phyloP scores from a whole-genome alignment of 371 early-diverging fungal species.

The Mucor saturninus region DNA sequence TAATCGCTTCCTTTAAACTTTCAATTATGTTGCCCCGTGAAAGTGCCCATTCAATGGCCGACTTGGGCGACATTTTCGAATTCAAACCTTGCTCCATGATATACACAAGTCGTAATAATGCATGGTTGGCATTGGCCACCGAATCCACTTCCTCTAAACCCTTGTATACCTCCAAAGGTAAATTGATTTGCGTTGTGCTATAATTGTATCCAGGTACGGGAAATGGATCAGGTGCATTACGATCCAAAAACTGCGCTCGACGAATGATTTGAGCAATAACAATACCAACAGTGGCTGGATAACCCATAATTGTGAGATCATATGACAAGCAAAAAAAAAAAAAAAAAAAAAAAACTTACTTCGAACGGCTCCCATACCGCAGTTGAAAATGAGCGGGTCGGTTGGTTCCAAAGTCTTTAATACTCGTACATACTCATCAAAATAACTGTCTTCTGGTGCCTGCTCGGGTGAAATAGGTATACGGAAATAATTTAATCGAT shows the following conservation, averaged over 20 bases:
- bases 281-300: slow-evolving; percentile 66
- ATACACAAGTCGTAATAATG: slow-evolving; percentile 58
- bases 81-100: slow-evolving; percentile 56
- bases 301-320: too few species aligned
- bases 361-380: slow-evolving; percentile 78
- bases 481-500: slow-evolving; percentile 57
- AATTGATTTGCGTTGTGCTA: slow-evolving; percentile 11
- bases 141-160: slow-evolving; percentile 50
- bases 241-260: slow-evolving; percentile 50
- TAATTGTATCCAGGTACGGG: slow-evolving; percentile 42
- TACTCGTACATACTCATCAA: slow-evolving; percentile 67
- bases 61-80: slow-evolving; percentile 45
- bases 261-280: slow-evolving; percentile 62
- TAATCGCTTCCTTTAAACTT: slow-evolving; percentile 61
- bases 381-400: slow-evolving; percentile 68
- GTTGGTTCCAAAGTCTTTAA: slow-evolving; percentile 43
- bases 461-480: slow-evolving; percentile 72
- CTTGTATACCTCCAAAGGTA: slow-evolving; percentile 32
- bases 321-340: too few species aligned
- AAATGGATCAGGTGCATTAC: slow-evolving; percentile 49
- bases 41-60: slow-evolving; percentile 67
- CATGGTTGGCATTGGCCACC: slow-evolving; percentile 47
- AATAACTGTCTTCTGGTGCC: slow-evolving; percentile 68
- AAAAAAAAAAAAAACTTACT: slow-evolving; percentile 43
- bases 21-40: slow-evolving; percentile 56